Percentiles rank a stretch among this genome's conserved stretches.
Evolutionary conservation across 768 basidiomycete genomes (phyloP).

Genomic region (Boletus reticulatus): DNA sequence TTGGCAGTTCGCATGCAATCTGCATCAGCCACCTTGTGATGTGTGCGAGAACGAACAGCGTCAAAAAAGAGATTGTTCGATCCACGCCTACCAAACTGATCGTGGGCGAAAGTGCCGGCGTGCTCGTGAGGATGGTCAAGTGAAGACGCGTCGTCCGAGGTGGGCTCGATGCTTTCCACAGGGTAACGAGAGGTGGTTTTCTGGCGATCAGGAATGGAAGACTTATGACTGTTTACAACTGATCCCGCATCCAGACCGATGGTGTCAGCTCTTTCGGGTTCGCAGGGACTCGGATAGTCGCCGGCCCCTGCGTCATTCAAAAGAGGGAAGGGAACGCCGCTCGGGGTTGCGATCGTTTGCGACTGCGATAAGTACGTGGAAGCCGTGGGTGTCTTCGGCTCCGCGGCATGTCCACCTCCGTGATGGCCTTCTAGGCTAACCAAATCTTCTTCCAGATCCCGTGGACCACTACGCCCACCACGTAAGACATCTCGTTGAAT

Average conservation of each 20-base stretch:
- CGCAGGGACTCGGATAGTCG: constrained; percentile 19
- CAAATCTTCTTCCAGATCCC: constrained; percentile 29
- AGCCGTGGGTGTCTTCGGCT: constrained; percentile 37
- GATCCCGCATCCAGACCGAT: constrained; percentile 8
- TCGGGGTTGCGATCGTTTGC: constrained; percentile 24
- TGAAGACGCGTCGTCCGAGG: constrained; percentile 10
- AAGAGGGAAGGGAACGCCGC: constrained; percentile 23
- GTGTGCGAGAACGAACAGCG: constrained; percentile 28
- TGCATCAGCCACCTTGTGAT: constrained; percentile 24
- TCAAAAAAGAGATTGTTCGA: constrained; percentile 41
- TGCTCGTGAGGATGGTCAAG: constrained; percentile 15
- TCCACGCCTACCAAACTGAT: constrained; percentile 32
- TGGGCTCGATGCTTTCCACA: constrained; percentile 13
- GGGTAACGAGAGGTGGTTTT: constrained; percentile 16
- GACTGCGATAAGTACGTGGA: constrained; percentile 35
- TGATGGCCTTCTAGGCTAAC: constrained; percentile 27
- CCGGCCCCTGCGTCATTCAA: constrained; percentile 21
- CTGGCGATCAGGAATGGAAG: constrained; percentile 19
- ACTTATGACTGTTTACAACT: constrained; percentile 6
- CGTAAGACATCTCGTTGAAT: constrained; percentile 34
- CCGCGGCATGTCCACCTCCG: constrained; percentile 33
- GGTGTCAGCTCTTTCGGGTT: constrained; percentile 20
- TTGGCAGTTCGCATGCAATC: constrained; percentile 18
- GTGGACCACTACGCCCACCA: constrained; percentile 16
- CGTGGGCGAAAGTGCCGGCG: constrained; percentile 7